Percentiles rank a stretch among this genome's conserved stretches.
These are phyloP conservation scores for Claviceps pusilla DNA, from an alignment of 2,329 filamentous ascomycete genomes.

Conservation along the genomic window DNA sequence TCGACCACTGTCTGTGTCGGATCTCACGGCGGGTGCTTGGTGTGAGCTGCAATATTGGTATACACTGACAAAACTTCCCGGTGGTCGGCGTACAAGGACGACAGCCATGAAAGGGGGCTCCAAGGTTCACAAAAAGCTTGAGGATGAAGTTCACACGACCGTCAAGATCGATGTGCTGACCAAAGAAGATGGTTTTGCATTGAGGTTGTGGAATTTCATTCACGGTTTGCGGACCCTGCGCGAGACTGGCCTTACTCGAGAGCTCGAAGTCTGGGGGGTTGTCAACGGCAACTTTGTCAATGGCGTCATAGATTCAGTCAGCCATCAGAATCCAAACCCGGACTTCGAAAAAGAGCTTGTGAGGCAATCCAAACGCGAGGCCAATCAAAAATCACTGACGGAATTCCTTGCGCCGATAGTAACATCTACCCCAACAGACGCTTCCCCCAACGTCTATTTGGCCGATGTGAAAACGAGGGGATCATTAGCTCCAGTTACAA, in stretches of 20 bases:
- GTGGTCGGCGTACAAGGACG: conserved; percentile 62
- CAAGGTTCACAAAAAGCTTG: conserved; percentile 65
- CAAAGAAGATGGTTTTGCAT: conserved; percentile 67
- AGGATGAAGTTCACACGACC: conserved; percentile 69
- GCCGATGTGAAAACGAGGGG: conserved; percentile 78
- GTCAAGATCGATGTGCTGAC: conserved; percentile 57
- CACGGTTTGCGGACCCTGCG: conserved; percentile 65
- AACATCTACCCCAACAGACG: not conserved
- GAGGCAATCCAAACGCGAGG: conserved; percentile 13
- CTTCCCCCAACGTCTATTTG: conserved; percentile 44
- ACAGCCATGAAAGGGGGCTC: conserved; percentile 72
- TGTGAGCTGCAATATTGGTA: conserved; percentile 93
- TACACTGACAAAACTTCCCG: conserved; percentile 53
- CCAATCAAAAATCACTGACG: conserved; percentile 24
- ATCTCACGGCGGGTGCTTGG: conserved; percentile 81
- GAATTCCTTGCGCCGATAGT: conserved; percentile 23
- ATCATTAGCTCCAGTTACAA: conserved; percentile 46
- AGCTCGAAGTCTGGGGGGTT: conserved; percentile 73
- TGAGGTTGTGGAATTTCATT: conserved; percentile 81
- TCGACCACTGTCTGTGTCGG: conserved; percentile 73
- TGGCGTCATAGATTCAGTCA: conserved; percentile 79
- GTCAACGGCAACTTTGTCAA: conserved; percentile 72
- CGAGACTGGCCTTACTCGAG: conserved; percentile 56
- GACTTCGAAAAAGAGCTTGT: conserved; percentile 48
- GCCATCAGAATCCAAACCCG: conserved; percentile 58